phyloP scores from a whole-genome alignment of 2,329 filamentous ascomycete genomes.

The Pseudovirgaria hyperparasitica region DNA sequence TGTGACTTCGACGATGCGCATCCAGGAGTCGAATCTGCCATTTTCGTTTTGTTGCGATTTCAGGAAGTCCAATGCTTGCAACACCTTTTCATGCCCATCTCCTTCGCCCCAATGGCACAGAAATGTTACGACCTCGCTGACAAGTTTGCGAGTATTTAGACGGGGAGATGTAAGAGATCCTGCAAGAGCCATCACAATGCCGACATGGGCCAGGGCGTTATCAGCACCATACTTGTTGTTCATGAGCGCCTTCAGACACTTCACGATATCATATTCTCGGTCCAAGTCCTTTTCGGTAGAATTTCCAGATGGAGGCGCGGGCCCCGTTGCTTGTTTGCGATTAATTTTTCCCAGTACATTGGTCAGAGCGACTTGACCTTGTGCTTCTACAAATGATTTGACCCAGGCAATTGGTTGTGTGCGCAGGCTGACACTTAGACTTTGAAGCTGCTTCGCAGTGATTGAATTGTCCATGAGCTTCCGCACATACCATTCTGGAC shows the following conservation, averaged over 20 bases:
- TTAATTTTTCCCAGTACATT: conserved; percentile 92
- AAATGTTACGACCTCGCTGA: conserved; percentile 93
- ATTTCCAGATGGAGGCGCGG: conserved; percentile 46
- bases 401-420: conserved; percentile 98
- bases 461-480: conserved; percentile 94
- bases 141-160: conserved; percentile 82
- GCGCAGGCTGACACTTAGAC: conserved; percentile 83
- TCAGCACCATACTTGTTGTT: conserved; percentile 99
- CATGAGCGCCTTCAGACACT: conserved; percentile 93
- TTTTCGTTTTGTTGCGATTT: conserved; percentile 83
- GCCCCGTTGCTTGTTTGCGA: conserved; percentile 65
- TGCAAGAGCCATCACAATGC: conserved; percentile 77
- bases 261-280: conserved; percentile 91
- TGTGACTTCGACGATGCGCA: conserved; percentile 95
- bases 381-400: conserved; percentile 88
- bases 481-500: conserved; percentile 95
- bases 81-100: conserved; percentile 81
- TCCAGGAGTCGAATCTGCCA: conserved; percentile 94
- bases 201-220: conserved; percentile 80
- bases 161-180: conserved; percentile 80
- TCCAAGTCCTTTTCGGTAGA: conserved; percentile 67
- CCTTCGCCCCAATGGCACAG: conserved; percentile 88
- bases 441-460: conserved; percentile 80
- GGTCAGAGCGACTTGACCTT: conserved; percentile 90
- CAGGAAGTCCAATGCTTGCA: conserved; percentile 84